Percentiles rank a stretch among this genome's conserved stretches.
phyloP scores from a whole-genome alignment of 169 alveolate species.

The Plasmodium reichenowi region DNA sequence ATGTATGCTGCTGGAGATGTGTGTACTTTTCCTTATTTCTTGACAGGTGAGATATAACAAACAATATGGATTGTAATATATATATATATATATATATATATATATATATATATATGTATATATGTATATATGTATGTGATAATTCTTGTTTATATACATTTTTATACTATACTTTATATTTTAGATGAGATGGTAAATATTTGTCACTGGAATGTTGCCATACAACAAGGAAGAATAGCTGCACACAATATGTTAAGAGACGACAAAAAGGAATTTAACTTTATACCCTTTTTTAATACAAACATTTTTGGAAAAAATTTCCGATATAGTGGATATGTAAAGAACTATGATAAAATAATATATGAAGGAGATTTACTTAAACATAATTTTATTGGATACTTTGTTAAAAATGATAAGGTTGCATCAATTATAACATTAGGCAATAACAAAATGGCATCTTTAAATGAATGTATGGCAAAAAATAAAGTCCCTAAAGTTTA shows the following conservation, averaged over 20 bases:
- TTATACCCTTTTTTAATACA: constrained; percentile 87
- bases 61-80: background rate
- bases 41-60: constrained; percentile 62
- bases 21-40: constrained; percentile 83
- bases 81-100: constrained; percentile 2
- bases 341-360: constrained; percentile 80
- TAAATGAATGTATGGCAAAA: constrained; percentile 56
- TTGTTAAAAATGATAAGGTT: constrained; percentile 82
- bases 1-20: constrained; percentile 87
- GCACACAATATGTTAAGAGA: constrained; percentile 84
- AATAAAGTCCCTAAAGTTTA: constrained; percentile 37
- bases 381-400: constrained; percentile 83
- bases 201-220: constrained; percentile 88
- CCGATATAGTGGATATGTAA: constrained; percentile 82
- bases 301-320: constrained; percentile 84
- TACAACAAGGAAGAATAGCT: constrained; percentile 88
- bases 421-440: constrained; percentile 57
- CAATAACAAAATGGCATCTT: constrained; percentile 54
- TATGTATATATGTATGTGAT: background rate
- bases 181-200: constrained; percentile 78
- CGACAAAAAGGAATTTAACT: constrained; percentile 65
- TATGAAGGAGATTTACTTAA: constrained; percentile 85
- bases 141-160: background rate
- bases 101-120: background rate
- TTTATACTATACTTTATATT: background rate